These are phyloP conservation scores for Ziziphus jujuba DNA, from an alignment of 306 rosid species.

Conservation along the genomic window DNA sequence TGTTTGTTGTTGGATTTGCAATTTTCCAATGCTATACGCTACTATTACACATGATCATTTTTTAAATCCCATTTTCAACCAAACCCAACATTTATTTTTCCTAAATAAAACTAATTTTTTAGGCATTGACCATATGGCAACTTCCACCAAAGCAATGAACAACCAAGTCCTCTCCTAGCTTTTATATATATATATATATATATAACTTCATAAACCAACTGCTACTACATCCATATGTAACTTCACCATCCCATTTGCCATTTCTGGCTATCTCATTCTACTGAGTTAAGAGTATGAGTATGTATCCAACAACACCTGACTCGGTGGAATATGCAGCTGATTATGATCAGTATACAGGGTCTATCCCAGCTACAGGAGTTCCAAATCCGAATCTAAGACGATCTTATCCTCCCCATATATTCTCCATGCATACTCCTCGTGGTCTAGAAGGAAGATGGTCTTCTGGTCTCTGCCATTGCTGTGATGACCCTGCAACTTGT, in stretches of 20 bases:
- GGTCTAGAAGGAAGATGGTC: constrained; percentile 43
- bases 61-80: too few relatives aligned
- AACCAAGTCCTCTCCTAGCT: not conserved
- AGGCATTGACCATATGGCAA: not conserved
- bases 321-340: constrained; percentile 28
- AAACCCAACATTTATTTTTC: too few relatives aligned
- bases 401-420: constrained; percentile 16
- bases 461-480: constrained; percentile 64
- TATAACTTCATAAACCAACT: not conserved
- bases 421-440: constrained; percentile 10
- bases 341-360: constrained; percentile 19
- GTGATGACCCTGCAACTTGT: constrained; percentile 64
- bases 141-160: not conserved
- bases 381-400: constrained; percentile 34
- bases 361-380: constrained; percentile 16
- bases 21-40: too few relatives aligned
- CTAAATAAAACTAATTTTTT: too few relatives aligned
- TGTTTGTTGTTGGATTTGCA: too few relatives aligned
- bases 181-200: too few relatives aligned
- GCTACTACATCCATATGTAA: not conserved
- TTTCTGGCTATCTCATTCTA: not conserved
- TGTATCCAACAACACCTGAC: constrained; percentile 42
- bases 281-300: not conserved
- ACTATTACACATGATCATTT: too few relatives aligned
- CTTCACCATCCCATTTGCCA: too few relatives aligned